A percentile compares a stretch with the other conserved stretches of the same genome.
Conservation (phyloP, 192 early-diverging fungal species). For the Globomyces pollinis-pini region DNA sequence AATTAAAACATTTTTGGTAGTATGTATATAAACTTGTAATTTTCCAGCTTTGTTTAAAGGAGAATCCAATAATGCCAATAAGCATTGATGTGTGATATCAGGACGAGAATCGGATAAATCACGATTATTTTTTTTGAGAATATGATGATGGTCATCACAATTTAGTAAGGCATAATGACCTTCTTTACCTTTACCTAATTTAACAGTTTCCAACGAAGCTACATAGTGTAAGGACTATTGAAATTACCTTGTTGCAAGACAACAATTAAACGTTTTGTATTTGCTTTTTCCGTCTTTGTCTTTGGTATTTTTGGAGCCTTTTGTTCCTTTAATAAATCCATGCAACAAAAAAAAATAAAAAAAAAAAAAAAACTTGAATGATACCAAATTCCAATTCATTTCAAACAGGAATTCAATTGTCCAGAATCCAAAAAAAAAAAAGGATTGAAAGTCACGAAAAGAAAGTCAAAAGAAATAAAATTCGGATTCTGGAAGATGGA, state of each 20-base stretch:
- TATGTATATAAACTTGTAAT: constrained; percentile 97
- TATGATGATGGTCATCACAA: constrained; percentile 90
- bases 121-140: constrained; percentile 75
- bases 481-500: too few species aligned
- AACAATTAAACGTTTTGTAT: constrained; percentile 76
- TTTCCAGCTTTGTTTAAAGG: constrained; percentile 97
- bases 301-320: constrained; percentile 73
- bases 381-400: not conserved
- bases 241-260: constrained; percentile 83
- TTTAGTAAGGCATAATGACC: constrained; percentile 83
- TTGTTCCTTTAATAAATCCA: constrained; percentile 15
- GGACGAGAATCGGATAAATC: constrained; percentile 77
- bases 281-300: constrained; percentile 63
- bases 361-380: not conserved
- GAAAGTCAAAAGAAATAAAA: too few species aligned
- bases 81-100: constrained; percentile 96
- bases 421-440: too few species aligned
- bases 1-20: constrained; percentile 87
- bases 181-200: constrained; percentile 63
- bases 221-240: too few species aligned
- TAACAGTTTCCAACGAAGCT: constrained; percentile 89
- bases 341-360: not conserved
- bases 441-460: too few species aligned
- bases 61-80: constrained; percentile 91
- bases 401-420: too few species aligned